Evolutionary conservation across 2,329 filamentous ascomycete species (phyloP).

Genomic region (Chrysosporium keratinophilum): DNA sequence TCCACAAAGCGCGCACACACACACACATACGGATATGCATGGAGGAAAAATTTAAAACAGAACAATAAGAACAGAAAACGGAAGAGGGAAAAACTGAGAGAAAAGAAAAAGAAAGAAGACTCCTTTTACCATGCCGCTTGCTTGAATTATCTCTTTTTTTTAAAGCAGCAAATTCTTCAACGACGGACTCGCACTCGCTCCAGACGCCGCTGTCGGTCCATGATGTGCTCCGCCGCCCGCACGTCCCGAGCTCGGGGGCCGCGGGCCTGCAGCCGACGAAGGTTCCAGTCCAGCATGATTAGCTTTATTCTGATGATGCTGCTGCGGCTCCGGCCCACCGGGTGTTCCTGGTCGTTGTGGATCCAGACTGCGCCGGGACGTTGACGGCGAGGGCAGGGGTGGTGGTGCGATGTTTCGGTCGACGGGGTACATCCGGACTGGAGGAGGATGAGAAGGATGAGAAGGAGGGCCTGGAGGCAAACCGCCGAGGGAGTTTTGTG

Average conservation of each 20-base stretch:
- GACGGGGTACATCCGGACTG: slow-evolving; percentile 30
- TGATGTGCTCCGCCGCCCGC: slow-evolving; percentile 16
- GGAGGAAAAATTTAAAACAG: background rate
- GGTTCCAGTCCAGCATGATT: background rate
- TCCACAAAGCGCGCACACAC: too few relatives aligned
- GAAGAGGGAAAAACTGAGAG: background rate
- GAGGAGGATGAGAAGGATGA: slow-evolving; percentile 25
- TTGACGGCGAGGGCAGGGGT: slow-evolving; percentile 28
- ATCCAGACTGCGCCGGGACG: slow-evolving; percentile 28
- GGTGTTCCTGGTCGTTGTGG: slow-evolving; percentile 28
- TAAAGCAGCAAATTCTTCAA: slow-evolving; percentile 62
- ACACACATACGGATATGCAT: too few relatives aligned
- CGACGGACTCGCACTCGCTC: slow-evolving; percentile 69
- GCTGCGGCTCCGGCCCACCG: slow-evolving; percentile 11
- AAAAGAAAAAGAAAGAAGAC: slow-evolving; percentile 15
- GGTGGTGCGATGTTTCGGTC: slow-evolving; percentile 29
- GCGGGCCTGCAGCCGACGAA: slow-evolving; percentile 16
- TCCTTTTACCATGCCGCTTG: slow-evolving; percentile 4
- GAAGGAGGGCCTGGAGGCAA: slow-evolving; percentile 21
- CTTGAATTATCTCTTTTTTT: background rate
- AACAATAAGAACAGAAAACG: background rate
- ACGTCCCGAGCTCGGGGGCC: slow-evolving; percentile 22
- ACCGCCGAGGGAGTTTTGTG: slow-evolving; percentile 27
- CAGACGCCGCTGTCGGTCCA: slow-evolving; percentile 28
- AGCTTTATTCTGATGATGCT: slow-evolving; percentile 9